phyloP scores from a whole-genome alignment of 2,329 filamentous ascomycete genomes.

The Tolypocladium endophyticum region DNA sequence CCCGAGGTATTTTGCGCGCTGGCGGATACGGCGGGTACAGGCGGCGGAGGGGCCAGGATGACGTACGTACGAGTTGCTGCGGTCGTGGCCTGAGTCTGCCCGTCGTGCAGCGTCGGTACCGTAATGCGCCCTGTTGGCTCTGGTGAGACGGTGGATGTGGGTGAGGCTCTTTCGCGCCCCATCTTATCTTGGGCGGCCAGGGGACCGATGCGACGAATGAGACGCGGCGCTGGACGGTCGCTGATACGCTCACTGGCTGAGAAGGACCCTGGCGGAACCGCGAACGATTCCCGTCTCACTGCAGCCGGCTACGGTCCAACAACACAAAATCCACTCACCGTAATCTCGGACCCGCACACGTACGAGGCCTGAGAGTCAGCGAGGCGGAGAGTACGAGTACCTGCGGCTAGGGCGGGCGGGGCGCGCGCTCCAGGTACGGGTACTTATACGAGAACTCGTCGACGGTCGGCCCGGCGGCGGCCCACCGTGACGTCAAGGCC shows the following conservation, averaged over 20 bases:
- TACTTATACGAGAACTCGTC: not conserved
- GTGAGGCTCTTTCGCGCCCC: not conserved
- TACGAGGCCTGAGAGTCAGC: too few species aligned
- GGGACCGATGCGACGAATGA: not conserved
- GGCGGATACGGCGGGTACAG: not conserved
- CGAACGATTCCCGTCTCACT: too few species aligned
- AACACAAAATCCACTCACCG: too few species aligned
- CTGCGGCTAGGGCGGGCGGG: too few species aligned
- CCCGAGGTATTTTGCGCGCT: not conserved
- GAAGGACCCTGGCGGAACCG: not conserved
- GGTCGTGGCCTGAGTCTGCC: not conserved
- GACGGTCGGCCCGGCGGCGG: slow-evolving; percentile 3
- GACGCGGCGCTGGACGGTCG: not conserved
- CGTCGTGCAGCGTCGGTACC: not conserved
- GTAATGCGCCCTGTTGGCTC: not conserved
- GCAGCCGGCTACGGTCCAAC: too few species aligned
- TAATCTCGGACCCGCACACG: not conserved
- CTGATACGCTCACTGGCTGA: not conserved
- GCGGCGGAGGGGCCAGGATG: not conserved
- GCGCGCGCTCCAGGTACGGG: too few species aligned
- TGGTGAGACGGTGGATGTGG: not conserved
- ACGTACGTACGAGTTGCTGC: not conserved
- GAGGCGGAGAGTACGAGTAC: not conserved
- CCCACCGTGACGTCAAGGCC: slow-evolving; percentile 19
- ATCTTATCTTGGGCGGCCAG: not conserved